Evolutionary conservation across 1,284 basidiomycete genomes (phyloP), one percentile per base, ranked within the genome.

Genomic region (Phenoliferia sp.): DNA sequence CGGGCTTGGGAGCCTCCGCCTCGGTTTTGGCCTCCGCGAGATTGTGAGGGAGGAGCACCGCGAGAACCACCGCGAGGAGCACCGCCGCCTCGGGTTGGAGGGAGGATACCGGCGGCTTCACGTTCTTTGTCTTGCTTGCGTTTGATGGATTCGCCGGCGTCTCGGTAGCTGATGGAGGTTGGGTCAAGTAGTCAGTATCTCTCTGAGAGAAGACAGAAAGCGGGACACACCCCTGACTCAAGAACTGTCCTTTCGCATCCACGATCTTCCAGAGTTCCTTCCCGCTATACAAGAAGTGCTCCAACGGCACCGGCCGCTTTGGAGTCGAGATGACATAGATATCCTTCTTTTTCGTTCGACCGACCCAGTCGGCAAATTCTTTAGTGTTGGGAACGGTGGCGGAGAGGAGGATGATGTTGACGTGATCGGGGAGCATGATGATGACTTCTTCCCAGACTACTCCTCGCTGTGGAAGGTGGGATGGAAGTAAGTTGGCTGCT

Each of bases 401-500:
- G 3, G 95, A 98, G 19, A 99, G 83, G 35, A 99, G 83, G 66
- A 99, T 96, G 77, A 98, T 96, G 78, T 89, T 94, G 77, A 97
- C 90, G 80, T 97, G 94, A 72, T 97, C 94, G 1, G 94, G 94
- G 16, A 97, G 82, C 92, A 97, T 95, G 79, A 99, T 99, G 73
- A 99, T 99, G 36, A 99, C 96, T 80, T 99, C 96, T 80, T 99
- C 96, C 96, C 96, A 99, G 19, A 99, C 96, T 15, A 99, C 96
- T 62, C 96, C 96, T 77, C 96, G 85, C 93, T 96, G 75, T 29
- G 54, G 26, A 7, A 31, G 29, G 2, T 19, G 12, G n/a, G 29
- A 58, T 7, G 19, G n/a, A n/a, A n/a, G n/a, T n/a, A n/a, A n/a
- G n/a, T n/a, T n/a, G n/a, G n/a, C 6, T 31, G 34, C 29, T 48